phyloP scores from a whole-genome alignment of 768 basidiomycete genomes.

The Artomyces pyxidatus region DNA sequence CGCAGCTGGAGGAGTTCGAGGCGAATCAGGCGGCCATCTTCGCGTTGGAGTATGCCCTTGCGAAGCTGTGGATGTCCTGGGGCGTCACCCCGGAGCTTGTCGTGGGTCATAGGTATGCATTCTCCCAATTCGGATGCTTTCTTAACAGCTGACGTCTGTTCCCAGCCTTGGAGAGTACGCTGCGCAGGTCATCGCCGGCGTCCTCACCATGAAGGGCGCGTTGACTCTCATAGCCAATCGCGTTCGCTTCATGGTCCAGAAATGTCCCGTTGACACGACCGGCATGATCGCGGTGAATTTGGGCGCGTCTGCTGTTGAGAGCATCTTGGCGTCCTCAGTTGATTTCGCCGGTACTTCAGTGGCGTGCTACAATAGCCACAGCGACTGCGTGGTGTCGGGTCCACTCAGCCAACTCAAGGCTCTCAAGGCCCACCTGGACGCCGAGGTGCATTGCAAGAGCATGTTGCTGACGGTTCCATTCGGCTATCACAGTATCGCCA shows the following conservation, averaged over 20 bases:
- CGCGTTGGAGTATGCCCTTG: constrained; percentile 54
- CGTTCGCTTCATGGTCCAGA: constrained; percentile 44
- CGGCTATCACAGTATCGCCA: constrained; percentile 60
- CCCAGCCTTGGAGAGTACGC: constrained; percentile 74
- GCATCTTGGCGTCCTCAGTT: constrained; percentile 26
- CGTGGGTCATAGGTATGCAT: constrained; percentile 76
- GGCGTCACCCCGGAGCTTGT: constrained; percentile 54
- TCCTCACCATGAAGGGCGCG: constrained; percentile 48
- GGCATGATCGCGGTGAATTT: constrained; percentile 58
- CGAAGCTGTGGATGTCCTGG: constrained; percentile 61
- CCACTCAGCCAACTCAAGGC: constrained; percentile 32
- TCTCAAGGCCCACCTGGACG: constrained; percentile 36
- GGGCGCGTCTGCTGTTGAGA: constrained; percentile 25
- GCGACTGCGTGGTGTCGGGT: constrained; percentile 54
- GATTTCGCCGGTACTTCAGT: constrained; percentile 34
- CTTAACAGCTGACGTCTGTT: not conserved
- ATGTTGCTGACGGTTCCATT: constrained; percentile 45
- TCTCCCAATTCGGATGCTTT: no score
- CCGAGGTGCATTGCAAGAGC: constrained; percentile 28
- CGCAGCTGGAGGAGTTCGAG: constrained; percentile 32
- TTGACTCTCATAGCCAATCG: constrained; percentile 50
- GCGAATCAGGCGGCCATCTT: constrained; percentile 49
- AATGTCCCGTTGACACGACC: constrained; percentile 35
- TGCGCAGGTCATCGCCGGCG: constrained; percentile 57
- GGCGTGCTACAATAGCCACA: constrained; percentile 54